Percentiles rank a stretch among this genome's conserved stretches.
These are phyloP conservation scores for Neocatenulostroma microsporum DNA, from an alignment of 2,329 filamentous ascomycete genomes.

Conservation along the genomic window DNA sequence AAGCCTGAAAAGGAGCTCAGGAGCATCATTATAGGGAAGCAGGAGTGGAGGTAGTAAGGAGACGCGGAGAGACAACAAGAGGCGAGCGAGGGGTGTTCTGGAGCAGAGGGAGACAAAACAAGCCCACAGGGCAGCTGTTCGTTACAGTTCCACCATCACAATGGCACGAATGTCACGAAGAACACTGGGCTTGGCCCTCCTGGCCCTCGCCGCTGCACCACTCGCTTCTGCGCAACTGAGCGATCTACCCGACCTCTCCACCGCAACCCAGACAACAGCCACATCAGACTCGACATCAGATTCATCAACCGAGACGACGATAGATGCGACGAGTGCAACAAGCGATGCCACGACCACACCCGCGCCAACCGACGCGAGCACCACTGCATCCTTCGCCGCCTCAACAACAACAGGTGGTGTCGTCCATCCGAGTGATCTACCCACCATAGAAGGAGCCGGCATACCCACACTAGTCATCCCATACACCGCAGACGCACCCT, in stretches of 20 bases:
- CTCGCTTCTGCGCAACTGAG: conserved; percentile 19
- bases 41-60: no score
- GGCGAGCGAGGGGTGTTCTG: no score
- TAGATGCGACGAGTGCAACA: background rate
- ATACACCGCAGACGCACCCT: conserved; percentile 75
- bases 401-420: conserved; percentile 14
- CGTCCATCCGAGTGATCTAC: conserved; percentile 36
- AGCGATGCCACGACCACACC: background rate
- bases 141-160: conserved; percentile 3
- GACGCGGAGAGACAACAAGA: no score
- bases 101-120: no score
- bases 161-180: conserved; percentile 9
- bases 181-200: conserved; percentile 16
- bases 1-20: no score
- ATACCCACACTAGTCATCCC: conserved; percentile 69
- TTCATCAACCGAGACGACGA: background rate
- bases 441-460: conserved; percentile 49
- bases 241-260: conserved; percentile 23
- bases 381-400: conserved; percentile 10
- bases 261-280: conserved; percentile 15
- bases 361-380: conserved; percentile 1
- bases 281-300: conserved; percentile 1
- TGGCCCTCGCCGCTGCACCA: conserved; percentile 18
- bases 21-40: no score
- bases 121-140: conserved; percentile 1